Evolutionary conservation across 2,329 filamentous ascomycete species (phyloP).

Genomic region (Grosmannia serpens): DNA sequence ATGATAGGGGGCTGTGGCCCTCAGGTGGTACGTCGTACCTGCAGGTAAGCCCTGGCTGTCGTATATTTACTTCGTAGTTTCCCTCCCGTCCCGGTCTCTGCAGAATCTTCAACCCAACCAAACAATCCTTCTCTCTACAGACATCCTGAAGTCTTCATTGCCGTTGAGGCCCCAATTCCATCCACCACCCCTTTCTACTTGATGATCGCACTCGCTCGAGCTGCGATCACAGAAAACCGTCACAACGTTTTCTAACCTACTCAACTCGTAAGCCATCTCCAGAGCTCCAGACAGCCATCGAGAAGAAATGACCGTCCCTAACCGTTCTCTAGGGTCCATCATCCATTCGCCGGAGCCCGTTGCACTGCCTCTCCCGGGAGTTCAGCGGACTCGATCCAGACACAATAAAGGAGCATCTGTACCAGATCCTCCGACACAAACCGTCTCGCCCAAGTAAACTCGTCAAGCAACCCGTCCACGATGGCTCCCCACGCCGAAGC

Average conservation of each 20-base stretch:
- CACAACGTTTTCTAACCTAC: slow-evolving; percentile 98
- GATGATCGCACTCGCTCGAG: slow-evolving; percentile 18
- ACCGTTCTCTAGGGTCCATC: slow-evolving; percentile 55
- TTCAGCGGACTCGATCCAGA: slow-evolving; percentile 57
- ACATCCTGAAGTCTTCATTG: background rate
- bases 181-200: background rate
- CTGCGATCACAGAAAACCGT: slow-evolving; percentile 52
- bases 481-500: slow-evolving; percentile 90
- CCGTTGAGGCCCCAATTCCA: background rate
- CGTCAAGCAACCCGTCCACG: slow-evolving; percentile 17
- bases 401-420: slow-evolving; percentile 35
- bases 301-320: too few relatives aligned
- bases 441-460: background rate
- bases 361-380: slow-evolving; percentile 81
- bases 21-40: background rate
- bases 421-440: background rate
- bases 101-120: background rate
- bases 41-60: background rate
- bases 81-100: background rate
- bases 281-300: background rate
- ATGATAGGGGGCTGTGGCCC: background rate
- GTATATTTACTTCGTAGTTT: background rate
- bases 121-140: background rate
- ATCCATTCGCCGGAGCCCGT: slow-evolving; percentile 94
- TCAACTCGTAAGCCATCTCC: slow-evolving; percentile 68